These are phyloP conservation scores for Pseudocercospora fijiensis DNA, from an alignment of 2,329 filamentous ascomycete genomes.

Conservation along the genomic window DNA sequence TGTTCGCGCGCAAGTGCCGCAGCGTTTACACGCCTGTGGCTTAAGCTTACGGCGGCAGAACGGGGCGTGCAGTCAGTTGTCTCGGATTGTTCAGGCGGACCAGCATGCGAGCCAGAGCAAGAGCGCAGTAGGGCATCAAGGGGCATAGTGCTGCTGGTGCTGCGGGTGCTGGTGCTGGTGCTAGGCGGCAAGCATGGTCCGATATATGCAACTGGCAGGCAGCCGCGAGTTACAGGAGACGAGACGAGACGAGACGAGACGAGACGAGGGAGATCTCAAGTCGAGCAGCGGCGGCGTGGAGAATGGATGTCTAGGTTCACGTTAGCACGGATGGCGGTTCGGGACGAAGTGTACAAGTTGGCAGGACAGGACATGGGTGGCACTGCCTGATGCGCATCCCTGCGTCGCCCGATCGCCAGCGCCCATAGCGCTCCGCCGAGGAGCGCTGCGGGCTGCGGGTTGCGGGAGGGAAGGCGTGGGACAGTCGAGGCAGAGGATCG, in stretches of 20 bases:
- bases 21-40: constrained; percentile 29
- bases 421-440: background rate
- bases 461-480: constrained; percentile 15
- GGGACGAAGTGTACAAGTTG: background rate
- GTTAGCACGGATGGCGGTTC: constrained; percentile 12
- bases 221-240: constrained; percentile 17
- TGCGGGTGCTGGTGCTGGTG: background rate
- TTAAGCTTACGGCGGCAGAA: constrained; percentile 30
- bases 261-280: constrained; percentile 8
- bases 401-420: constrained; percentile 16
- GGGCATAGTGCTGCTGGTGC: constrained; percentile 11
- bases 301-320: constrained; percentile 19
- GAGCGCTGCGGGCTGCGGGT: no score
- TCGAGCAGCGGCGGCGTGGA: constrained; percentile 21
- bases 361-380: constrained; percentile 9
- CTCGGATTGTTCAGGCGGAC: constrained; percentile 4
- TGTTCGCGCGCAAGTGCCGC: constrained; percentile 18
- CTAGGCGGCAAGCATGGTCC: constrained; percentile 7
- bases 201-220: constrained; percentile 18
- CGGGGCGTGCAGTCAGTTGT: constrained; percentile 21
- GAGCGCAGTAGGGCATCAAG: constrained; percentile 11
- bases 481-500: constrained; percentile 3
- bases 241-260: constrained; percentile 14
- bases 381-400: constrained; percentile 14
- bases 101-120: constrained; percentile 12